These are phyloP conservation scores for Pestalotiopsis sp. DNA, from an alignment of 2,329 filamentous ascomycete genomes.

Conservation along the genomic window DNA sequence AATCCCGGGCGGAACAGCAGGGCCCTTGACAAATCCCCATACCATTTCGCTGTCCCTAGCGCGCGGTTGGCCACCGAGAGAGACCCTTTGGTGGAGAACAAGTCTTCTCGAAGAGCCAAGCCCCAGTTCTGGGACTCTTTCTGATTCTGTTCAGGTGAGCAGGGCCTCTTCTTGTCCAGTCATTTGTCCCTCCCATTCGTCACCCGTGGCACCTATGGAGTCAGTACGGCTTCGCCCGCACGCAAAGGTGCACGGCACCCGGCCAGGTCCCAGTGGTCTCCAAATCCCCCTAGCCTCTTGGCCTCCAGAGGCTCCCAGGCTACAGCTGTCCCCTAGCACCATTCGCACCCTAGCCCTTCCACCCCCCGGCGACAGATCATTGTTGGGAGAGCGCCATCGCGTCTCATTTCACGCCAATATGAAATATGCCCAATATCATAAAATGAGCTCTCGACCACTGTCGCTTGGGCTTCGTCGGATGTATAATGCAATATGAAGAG, in stretches of 20 bases:
- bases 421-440: neutral
- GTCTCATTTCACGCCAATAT: neutral
- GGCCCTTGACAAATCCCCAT: slow-evolving; percentile 8
- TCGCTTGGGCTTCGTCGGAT: slow-evolving; percentile 4
- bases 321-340: neutral
- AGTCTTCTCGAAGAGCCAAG: neutral
- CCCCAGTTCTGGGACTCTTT: slow-evolving; percentile 8
- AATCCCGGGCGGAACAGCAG: slow-evolving; percentile 2
- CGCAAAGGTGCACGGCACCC: neutral
- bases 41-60: slow-evolving; percentile 2
- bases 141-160: slow-evolving; percentile 10
- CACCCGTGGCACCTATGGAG: neutral
- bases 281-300: no score
- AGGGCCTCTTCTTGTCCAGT: slow-evolving; percentile 5
- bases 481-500: slow-evolving; percentile 1
- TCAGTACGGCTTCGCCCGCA: neutral
- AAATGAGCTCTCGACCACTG: neutral
- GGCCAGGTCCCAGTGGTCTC: no score
- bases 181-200: slow-evolving; percentile 8
- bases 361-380: neutral
- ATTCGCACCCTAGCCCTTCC: neutral
- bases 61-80: slow-evolving; percentile 8
- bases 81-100: slow-evolving; percentile 7
- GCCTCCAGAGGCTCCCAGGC: no score
- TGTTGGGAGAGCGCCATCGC: neutral